Evolutionary conservation across 2,329 filamentous ascomycete genomes (phyloP).

Genomic region (Gliomastix tumulicola): DNA sequence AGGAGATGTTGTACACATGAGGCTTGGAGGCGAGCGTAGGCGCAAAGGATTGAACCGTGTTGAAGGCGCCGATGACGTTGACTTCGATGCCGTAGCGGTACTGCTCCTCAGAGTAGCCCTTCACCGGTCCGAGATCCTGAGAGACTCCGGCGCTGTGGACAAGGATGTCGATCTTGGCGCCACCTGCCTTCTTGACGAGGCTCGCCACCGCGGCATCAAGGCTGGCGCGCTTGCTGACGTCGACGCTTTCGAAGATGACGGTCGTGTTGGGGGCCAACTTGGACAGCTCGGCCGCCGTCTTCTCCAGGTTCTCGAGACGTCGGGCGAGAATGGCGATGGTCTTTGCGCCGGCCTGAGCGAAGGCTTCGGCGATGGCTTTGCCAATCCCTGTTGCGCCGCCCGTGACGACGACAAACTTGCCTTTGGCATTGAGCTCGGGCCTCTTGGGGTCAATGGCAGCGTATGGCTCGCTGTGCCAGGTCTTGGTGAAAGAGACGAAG

Average conservation of each 20-base stretch:
- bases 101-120: background rate
- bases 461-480: constrained; percentile 14
- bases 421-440: constrained; percentile 20
- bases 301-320: constrained; percentile 15
- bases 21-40: constrained; percentile 7
- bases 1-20: constrained; percentile 12
- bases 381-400: constrained; percentile 58
- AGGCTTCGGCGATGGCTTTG: constrained; percentile 53
- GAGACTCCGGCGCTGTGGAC: constrained; percentile 15
- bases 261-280: constrained; percentile 27
- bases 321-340: constrained; percentile 30
- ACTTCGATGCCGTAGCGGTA: constrained; percentile 7
- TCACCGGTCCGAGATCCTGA: background rate
- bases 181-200: constrained; percentile 1
- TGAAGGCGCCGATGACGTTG: constrained; percentile 14
- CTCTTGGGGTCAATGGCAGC: constrained; percentile 17
- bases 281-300: constrained; percentile 16
- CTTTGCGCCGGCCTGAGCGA: constrained; percentile 27
- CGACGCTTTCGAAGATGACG: constrained; percentile 17
- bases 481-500: constrained; percentile 9
- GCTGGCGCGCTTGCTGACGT: constrained; percentile 13
- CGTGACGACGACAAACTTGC: constrained; percentile 51
- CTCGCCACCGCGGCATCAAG: constrained; percentile 2
- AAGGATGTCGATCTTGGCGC: constrained; percentile 20
- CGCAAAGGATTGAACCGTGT: constrained; percentile 14